Base-by-base conservation (phyloP, 2,329 filamentous ascomycete species). In the Microthyrium microscopicum region DNA sequence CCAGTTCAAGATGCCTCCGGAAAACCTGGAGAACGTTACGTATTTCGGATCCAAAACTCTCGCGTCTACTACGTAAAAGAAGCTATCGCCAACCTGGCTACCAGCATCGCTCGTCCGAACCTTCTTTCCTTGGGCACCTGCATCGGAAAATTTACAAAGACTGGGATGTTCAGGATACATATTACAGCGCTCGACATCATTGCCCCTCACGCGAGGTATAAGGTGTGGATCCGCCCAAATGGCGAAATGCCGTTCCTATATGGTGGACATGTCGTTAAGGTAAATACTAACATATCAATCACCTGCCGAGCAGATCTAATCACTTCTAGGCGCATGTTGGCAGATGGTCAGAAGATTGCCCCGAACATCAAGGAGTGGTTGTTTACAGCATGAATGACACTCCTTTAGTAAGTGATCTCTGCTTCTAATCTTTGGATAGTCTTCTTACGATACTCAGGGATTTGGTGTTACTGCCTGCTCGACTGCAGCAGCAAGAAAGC, bases 201-300 rank as follows among this genome's bases (percentile, higher is more conserved):
- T 43, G 80, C 85, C 37, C 77, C 82, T 43, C 83, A 94, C 55
- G 87, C 87, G 28, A 68, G 89, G 39, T 92, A 93, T 61, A 95
- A 95, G 71, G 75, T 95, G 46, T 95, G 85, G 84, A 77, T 98
- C 44, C 91, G 91, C 59, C 70, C 76, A 39, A 95, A 95, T 58
- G 89, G 89, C 44, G 85, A 91, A 50, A 93, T 94, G 84, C 87
- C 89, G 1, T 95, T 92, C 55, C 61, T 98, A 29, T 98, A 95
- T 57, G 89, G 89, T 34, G 81, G 82, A 37, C 85, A 95, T 55
- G 67, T 92, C 33, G 72, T 91, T 44, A 82, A 82, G n/a, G n/a
- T n/a, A n/a, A n/a, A n/a, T n/a, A n/a, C n/a, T n/a, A n/a, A n/a
- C n/a, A n/a, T n/a, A n/a, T n/a, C n/a, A n/a, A n/a, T n/a, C n/a